Conservation (phyloP, 2,329 filamentous ascomycete genomes). For the Apiospora rasikravindrae region DNA sequence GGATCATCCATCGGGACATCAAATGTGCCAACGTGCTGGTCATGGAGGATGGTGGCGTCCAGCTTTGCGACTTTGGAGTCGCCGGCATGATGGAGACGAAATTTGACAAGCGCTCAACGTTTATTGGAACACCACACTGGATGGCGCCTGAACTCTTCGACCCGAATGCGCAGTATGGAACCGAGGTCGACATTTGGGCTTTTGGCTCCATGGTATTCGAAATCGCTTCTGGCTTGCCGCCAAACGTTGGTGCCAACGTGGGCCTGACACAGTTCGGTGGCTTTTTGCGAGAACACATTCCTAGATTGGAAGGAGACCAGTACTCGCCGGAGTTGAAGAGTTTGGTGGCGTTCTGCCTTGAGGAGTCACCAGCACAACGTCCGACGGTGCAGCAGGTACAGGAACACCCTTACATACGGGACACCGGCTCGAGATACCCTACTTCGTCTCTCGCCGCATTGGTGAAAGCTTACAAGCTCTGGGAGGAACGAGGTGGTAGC, state of each 20-base stretch:
- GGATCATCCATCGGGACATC: slow-evolving; percentile 74
- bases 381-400: slow-evolving; percentile 74
- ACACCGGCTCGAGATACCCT: slow-evolving; percentile 67
- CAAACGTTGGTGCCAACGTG: slow-evolving; percentile 65
- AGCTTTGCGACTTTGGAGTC: slow-evolving; percentile 86
- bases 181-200: slow-evolving; percentile 82
- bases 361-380: slow-evolving; percentile 69
- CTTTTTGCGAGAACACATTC: slow-evolving; percentile 65
- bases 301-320: slow-evolving; percentile 72
- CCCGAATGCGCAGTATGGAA: slow-evolving; percentile 67
- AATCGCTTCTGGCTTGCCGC: slow-evolving; percentile 78
- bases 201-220: slow-evolving; percentile 83
- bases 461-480: slow-evolving; percentile 74
- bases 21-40: slow-evolving; percentile 83
- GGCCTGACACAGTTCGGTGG: slow-evolving; percentile 58
- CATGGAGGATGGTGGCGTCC: slow-evolving; percentile 76
- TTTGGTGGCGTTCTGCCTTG: slow-evolving; percentile 75
- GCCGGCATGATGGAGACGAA: slow-evolving; percentile 78
- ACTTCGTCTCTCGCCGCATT: slow-evolving; percentile 67
- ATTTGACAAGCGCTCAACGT: slow-evolving; percentile 77
- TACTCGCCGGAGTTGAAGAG: slow-evolving; percentile 73
- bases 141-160: slow-evolving; percentile 84
- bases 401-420: slow-evolving; percentile 70
- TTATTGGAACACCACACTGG: slow-evolving; percentile 85
- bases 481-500: slow-evolving; percentile 76